A percentile compares a stretch with the other conserved stretches of the same genome.
Conservation (phyloP, 176 grass and related monocot species). For the Thalia dealbata region DNA sequence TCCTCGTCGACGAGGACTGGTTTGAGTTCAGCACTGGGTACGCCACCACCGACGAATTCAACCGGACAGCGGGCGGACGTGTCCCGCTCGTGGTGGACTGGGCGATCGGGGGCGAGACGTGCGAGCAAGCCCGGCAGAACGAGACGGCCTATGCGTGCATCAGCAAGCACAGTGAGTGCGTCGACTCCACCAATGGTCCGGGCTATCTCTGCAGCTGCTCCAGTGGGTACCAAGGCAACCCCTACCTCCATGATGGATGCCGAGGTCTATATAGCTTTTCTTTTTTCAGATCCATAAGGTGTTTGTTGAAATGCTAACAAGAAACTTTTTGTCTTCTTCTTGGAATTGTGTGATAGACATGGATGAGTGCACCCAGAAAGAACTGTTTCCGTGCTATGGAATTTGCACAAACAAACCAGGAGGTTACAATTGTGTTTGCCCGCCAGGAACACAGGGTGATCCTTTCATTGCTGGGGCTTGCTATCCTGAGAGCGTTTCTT, state of each 20-base stretch:
- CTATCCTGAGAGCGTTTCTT: not conserved
- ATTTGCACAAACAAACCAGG: constrained; percentile 1
- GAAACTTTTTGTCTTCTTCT: not conserved
- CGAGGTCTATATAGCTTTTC: not conserved
- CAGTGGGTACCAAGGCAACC: not conserved
- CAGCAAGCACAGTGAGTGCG: not conserved
- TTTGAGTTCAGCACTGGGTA: not conserved
- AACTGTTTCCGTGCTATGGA: not conserved
- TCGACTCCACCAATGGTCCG: not conserved
- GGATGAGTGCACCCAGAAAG: not conserved
- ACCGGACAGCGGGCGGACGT: not conserved
- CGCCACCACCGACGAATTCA: not conserved
- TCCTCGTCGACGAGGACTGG: constrained; percentile 1
- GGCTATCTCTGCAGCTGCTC: constrained; percentile 12
- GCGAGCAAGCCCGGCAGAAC: not conserved
- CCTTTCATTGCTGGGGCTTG: not conserved
- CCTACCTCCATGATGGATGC: constrained; percentile 7
- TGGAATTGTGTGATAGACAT: not conserved
- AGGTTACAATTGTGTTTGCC: constrained; percentile 1
- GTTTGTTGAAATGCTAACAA: not conserved
- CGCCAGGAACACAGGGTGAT: not conserved
- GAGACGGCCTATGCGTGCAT: not conserved
- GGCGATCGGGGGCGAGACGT: not conserved
- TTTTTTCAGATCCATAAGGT: not conserved
- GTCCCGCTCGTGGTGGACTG: not conserved